phyloP scores from a whole-genome alignment of 352 stramenopile genomes.

The Pythium brachiatum region DNA sequence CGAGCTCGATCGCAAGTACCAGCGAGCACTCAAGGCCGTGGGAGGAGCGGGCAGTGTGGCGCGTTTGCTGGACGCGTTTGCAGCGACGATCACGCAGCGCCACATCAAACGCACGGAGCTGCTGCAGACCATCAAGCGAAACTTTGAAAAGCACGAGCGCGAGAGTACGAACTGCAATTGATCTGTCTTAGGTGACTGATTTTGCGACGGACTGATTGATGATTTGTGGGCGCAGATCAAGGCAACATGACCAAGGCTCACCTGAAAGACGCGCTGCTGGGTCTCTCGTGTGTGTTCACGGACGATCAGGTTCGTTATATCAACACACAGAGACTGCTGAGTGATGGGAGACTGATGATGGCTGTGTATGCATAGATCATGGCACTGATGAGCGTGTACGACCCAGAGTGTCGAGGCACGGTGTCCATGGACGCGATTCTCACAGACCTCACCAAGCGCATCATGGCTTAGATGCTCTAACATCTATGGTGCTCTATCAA shows the following conservation, averaged over 20 bases:
- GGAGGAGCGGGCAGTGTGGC: conserved; percentile 34
- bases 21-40: conserved; percentile 33
- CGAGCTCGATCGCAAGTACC: conserved; percentile 35
- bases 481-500: background rate
- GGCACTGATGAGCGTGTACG: conserved; percentile 20
- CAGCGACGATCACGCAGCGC: conserved; percentile 38
- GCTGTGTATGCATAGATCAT: conserved; percentile 7
- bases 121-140: conserved; percentile 47
- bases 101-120: conserved; percentile 46
- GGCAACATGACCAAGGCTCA: conserved; percentile 47
- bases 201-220: background rate
- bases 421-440: conserved; percentile 17
- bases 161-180: conserved; percentile 30
- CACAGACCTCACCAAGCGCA: conserved; percentile 8
- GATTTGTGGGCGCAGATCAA: conserved; percentile 26
- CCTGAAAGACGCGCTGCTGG: conserved; percentile 51
- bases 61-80: conserved; percentile 36
- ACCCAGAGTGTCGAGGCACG: conserved; percentile 11
- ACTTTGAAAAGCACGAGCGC: conserved; percentile 55
- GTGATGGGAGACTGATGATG: background rate
- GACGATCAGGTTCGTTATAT: conserved; percentile 44
- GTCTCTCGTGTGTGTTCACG: conserved; percentile 50
- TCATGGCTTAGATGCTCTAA: background rate
- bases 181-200: background rate
- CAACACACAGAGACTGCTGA: background rate